Base-by-base conservation (phyloP, 2,329 filamentous ascomycete genomes). In the Colletotrichum plurivorum region DNA sequence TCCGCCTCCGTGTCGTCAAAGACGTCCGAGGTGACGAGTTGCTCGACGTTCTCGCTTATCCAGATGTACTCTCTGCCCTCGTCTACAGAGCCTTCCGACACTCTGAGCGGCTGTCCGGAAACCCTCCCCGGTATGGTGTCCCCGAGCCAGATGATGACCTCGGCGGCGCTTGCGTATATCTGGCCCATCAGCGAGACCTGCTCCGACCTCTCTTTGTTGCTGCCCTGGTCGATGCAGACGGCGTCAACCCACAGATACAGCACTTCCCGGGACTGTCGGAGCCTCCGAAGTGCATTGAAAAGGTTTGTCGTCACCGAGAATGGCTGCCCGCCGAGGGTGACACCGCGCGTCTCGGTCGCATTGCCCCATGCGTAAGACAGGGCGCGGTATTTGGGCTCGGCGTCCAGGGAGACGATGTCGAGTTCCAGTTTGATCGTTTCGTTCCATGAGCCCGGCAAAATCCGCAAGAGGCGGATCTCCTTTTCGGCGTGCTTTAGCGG, bases 181-280 rank as follows among this genome's bases (percentile, higher is more conserved):
- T 18, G 16, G 15, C 27, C 27, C 51, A 54, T 54, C 13, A 54
- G 15, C 4, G 27, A 54, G 15, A 54, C 51, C 27, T 54, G 51
- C 4, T 8, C 25, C 25, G 51, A n/a, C 15, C 27, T n/a, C 51
- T 54, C 51, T 6, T 10, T 25, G 25, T 31, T 9, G 27, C 36
- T 18, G 7, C 7, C 16, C 13, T 54, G 51, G 51, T 54, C 27
- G 51, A 54, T 54, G 51, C 51, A 54, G 18, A 54, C n/a, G 27
- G 25, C 27, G 18, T 54, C 51, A 4, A 54, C 18, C 51, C 51
- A 54, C 5, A 54, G 9, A 2, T 20, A 10, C 3, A 20, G 9
- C 6, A 10, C 18, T 20, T 49, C 46, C 3, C 10, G 5, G 7
- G 8, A 1, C 46, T 49, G 10, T 7, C 46, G n/a, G 8, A 49